A percentile compares a stretch with the other conserved stretches of the same genome.
These are phyloP conservation scores for Magnusiomyces paraingens DNA, from an alignment of 1,139 yeast genomes.

Conservation along the genomic window DNA sequence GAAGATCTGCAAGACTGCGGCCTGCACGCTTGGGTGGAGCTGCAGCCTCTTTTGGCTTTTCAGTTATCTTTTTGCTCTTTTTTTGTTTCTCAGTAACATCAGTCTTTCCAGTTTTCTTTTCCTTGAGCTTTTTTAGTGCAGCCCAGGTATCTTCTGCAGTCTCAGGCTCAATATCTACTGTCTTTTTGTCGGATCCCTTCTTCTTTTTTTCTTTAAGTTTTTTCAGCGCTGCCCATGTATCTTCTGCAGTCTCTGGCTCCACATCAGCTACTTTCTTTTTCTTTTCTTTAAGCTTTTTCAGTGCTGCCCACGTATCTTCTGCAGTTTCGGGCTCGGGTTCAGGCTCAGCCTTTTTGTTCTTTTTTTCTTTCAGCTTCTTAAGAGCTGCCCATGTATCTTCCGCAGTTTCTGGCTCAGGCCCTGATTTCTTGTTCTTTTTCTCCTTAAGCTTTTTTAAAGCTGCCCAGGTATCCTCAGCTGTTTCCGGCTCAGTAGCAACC, in stretches of 20 bases:
- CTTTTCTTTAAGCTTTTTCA: constrained; percentile 27
- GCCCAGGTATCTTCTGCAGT: constrained; percentile 24
- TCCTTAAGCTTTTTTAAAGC: constrained; percentile 41
- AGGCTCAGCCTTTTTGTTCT: constrained; percentile 15
- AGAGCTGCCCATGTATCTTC: constrained; percentile 19
- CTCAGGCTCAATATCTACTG: constrained; percentile 14
- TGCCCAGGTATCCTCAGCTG: constrained; percentile 39
- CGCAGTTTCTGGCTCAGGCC: constrained; percentile 16
- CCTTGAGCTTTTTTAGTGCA: constrained; percentile 20
- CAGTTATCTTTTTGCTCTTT: constrained; percentile 15
- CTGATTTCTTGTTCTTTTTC: constrained; percentile 11
- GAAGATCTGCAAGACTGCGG: constrained; percentile 14
- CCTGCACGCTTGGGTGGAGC: constrained; percentile 28
- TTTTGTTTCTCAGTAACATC: constrained; percentile 37
- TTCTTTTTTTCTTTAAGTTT: too few relatives aligned
- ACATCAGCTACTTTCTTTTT: too few relatives aligned
- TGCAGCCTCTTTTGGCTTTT: constrained; percentile 37
- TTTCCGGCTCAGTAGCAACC: constrained; percentile 18
- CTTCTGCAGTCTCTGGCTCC: too few relatives aligned
- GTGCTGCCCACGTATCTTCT: constrained; percentile 25
- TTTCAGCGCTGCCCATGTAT: too few relatives aligned
- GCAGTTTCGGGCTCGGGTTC: constrained; percentile 28
- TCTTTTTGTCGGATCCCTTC: too few relatives aligned
- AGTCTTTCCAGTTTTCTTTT: constrained; percentile 35
- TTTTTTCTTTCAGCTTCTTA: constrained; percentile 15